Conservation (phyloP, 768 basidiomycete genomes). For the Pleurotus tuoliensis region DNA sequence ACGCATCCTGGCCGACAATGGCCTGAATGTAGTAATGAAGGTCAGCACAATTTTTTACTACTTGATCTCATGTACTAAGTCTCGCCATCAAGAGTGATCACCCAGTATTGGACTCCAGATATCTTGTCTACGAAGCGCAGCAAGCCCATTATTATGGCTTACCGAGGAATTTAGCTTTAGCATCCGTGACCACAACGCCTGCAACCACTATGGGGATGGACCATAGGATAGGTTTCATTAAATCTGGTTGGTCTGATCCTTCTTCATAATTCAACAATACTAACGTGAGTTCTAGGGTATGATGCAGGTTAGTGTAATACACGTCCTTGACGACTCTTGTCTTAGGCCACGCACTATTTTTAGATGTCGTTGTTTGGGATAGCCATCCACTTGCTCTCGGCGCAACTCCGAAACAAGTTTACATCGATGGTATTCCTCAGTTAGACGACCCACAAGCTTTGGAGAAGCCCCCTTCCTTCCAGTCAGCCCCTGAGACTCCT, state of each 20-base stretch:
- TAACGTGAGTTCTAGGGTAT: conserved; percentile 38
- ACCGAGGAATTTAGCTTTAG: conserved; percentile 57
- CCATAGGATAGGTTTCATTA: conserved; percentile 71
- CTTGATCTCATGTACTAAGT: conserved; percentile 70
- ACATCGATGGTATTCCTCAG: conserved; percentile 82
- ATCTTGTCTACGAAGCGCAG: conserved; percentile 73
- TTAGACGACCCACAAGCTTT: conserved; percentile 39
- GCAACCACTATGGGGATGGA: conserved; percentile 68
- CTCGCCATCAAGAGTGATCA: conserved; percentile 65
- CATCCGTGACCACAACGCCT: conserved; percentile 68
- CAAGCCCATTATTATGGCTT: conserved; percentile 76
- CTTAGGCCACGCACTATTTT: neutral
- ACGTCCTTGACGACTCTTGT: neutral
- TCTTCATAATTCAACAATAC: neutral
- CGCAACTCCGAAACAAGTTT: conserved; percentile 78
- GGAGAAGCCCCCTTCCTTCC: conserved; percentile 50
- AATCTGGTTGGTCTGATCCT: conserved; percentile 35
- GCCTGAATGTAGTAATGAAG: conserved; percentile 76
- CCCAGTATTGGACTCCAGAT: conserved; percentile 59
- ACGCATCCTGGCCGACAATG: conserved; percentile 68
- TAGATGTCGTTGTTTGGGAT: conserved; percentile 72
- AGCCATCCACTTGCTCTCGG: conserved; percentile 75
- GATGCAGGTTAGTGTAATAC: conserved; percentile 49
- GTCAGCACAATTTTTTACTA: conserved; percentile 63
- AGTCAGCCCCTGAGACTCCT: conserved; percentile 51